phyloP scores from a whole-genome alignment of 2,329 filamentous ascomycete species.

The Leptographium radiaticola region DNA sequence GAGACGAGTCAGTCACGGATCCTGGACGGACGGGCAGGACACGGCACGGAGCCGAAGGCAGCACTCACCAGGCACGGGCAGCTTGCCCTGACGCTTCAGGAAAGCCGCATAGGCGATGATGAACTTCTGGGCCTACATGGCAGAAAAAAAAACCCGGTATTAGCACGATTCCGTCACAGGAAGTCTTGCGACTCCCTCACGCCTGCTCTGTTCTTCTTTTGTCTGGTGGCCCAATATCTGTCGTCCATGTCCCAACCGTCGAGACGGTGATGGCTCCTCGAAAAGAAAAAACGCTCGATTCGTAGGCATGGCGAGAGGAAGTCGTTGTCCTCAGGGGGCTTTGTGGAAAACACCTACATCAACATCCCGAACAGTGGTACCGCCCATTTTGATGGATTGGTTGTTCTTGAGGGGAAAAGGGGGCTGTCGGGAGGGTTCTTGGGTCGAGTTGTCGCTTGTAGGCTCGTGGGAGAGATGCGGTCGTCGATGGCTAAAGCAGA shows the following conservation, averaged over 20 bases:
- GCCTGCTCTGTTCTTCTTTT: slow-evolving; percentile 41
- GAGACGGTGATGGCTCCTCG: background rate
- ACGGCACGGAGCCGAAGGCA: slow-evolving; percentile 9
- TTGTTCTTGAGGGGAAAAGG: slow-evolving; percentile 5
- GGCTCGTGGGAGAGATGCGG: slow-evolving; percentile 4
- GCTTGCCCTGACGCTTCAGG: slow-evolving; percentile 90
- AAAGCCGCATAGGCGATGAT: slow-evolving; percentile 72
- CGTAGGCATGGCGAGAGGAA: slow-evolving; percentile 6
- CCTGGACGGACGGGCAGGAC: background rate
- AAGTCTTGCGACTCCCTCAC: slow-evolving; percentile 60
- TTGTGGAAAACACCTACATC: slow-evolving; percentile 47
- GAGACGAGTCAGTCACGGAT: background rate
- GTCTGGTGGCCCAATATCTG: slow-evolving; percentile 5
- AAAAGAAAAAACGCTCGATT: background rate
- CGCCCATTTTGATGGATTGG: slow-evolving; percentile 48
- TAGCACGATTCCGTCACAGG: slow-evolving; percentile 61
- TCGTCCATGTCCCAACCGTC: background rate
- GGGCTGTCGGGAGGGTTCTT: background rate
- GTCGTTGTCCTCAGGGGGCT: slow-evolving; percentile 2
- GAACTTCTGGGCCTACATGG: slow-evolving; percentile 69
- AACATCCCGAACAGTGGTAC: slow-evolving; percentile 75
- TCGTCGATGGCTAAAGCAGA: background rate
- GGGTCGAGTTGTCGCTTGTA: background rate
- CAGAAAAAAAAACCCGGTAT: slow-evolving; percentile 28
- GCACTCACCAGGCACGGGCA: slow-evolving; percentile 65